Percentiles rank a stretch among this genome's conserved stretches.
Conservation (phyloP, 2,329 filamentous ascomycete genomes). For the Aspergillus neoniger region DNA sequence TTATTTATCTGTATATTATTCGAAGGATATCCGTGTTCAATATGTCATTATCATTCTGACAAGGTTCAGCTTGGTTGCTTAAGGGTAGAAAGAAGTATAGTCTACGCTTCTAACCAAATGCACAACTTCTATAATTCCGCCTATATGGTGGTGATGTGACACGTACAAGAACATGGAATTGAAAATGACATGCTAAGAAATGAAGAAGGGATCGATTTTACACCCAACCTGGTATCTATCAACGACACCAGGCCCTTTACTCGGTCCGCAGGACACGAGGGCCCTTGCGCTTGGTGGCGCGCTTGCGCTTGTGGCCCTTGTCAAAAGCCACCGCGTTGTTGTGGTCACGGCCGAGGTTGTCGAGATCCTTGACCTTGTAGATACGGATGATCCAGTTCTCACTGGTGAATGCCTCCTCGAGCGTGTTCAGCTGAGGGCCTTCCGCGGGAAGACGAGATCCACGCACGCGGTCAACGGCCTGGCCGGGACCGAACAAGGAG, state of each 20-base stretch:
- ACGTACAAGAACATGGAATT: slow-evolving; percentile 21
- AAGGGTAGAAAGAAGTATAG: too few relatives aligned
- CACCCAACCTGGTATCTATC: slow-evolving; percentile 15
- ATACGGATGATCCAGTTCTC: slow-evolving; percentile 99
- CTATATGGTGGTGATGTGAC: slow-evolving; percentile 7
- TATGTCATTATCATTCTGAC: neutral
- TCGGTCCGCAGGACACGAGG: slow-evolving; percentile 48
- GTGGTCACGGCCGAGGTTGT: slow-evolving; percentile 92
- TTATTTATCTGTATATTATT: neutral
- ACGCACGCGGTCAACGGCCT: slow-evolving; percentile 88
- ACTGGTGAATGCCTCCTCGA: slow-evolving; percentile 97
- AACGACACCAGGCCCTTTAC: slow-evolving; percentile 25
- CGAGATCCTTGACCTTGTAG: slow-evolving; percentile 99
- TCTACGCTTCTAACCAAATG: neutral
- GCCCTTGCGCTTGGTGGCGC: slow-evolving; percentile 47
- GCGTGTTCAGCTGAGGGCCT: slow-evolving; percentile 78
- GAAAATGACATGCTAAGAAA: slow-evolving; percentile 6
- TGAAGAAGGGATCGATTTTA: neutral
- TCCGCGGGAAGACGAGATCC: slow-evolving; percentile 76
- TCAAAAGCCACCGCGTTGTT: slow-evolving; percentile 59
- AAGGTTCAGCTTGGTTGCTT: too few relatives aligned
- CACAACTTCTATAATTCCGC: neutral
- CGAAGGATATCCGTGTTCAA: neutral
- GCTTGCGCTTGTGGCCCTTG: slow-evolving; percentile 56
- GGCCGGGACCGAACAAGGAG: slow-evolving; percentile 83